Evolutionary conservation across 1,284 basidiomycete species (phyloP).

Genomic region (Tilletia horrida): DNA sequence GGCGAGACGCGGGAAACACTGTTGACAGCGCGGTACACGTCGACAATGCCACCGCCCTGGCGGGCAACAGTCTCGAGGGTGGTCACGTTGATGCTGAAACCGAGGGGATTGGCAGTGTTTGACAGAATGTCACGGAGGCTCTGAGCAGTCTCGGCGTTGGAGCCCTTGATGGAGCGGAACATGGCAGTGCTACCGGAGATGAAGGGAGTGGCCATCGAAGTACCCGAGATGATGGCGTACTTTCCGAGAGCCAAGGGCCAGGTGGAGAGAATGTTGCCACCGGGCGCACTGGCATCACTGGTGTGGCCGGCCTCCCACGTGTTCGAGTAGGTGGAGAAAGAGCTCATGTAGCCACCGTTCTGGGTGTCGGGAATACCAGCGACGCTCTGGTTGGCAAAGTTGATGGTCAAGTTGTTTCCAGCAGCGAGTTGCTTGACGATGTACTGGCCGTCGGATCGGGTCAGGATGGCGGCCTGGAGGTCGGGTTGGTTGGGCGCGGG

Average conservation of each 20-base stretch:
- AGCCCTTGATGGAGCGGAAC: constrained; percentile 63
- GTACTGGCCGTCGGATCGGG: constrained; percentile 35
- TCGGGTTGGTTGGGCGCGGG: constrained; percentile 23
- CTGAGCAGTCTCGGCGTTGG: constrained; percentile 33
- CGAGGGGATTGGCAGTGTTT: constrained; percentile 62
- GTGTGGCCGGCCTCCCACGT: constrained; percentile 65
- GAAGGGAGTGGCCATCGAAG: constrained; percentile 56
- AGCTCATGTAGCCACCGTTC: constrained; percentile 63
- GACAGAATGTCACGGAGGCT: constrained; percentile 62
- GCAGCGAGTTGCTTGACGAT: constrained; percentile 58
- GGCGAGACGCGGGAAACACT: constrained; percentile 62
- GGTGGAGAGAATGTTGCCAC: constrained; percentile 58
- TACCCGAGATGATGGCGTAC: constrained; percentile 59
- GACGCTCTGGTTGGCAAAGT: constrained; percentile 60
- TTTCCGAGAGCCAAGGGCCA: constrained; percentile 50
- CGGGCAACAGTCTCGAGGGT: constrained; percentile 65
- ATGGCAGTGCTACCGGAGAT: constrained; percentile 67
- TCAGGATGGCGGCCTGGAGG: constrained; percentile 32
- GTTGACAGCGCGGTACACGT: constrained; percentile 66
- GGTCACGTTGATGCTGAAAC: constrained; percentile 60
- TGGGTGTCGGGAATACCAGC: constrained; percentile 57
- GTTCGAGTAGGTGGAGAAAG: constrained; percentile 64
- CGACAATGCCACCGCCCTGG: constrained; percentile 67
- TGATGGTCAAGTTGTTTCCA: constrained; percentile 57
- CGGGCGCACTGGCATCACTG: constrained; percentile 64